Base-by-base conservation (phyloP, 1,284 basidiomycete genomes). In the Ustilago hordei region DNA sequence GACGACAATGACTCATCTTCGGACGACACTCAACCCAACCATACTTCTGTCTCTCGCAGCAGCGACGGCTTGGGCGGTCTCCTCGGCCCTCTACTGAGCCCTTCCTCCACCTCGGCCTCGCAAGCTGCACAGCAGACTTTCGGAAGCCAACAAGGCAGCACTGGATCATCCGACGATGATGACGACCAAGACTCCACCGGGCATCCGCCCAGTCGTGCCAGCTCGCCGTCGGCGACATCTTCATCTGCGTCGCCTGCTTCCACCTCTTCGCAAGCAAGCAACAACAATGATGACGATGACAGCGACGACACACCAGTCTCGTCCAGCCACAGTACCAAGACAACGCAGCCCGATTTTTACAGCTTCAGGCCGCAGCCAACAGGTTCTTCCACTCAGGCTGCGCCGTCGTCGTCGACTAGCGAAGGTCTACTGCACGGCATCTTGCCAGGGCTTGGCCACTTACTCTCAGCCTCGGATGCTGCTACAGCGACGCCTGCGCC, bases 261-360 rank as follows among this genome's bases (percentile, higher is more conserved):
- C 15, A 59, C 67, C 13, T 28, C 43, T 17, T 56, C 54, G n/a
- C 17, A 11, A 19, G 13, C 31, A 50, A 50, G 15, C 48, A 38
- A 41, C 15, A 47, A 56, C 13, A 55, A 41, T 28, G 34, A 60
- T 4, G 35, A 38, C 28, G 57, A 48, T 48, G 17, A 43, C 19
- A 19, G n/a, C 38, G 28, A 55, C 43, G 47, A 56, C 45, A 39
- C 36, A 9, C n/a, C 62, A 15, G 23, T 54, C 4, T 70, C 50
- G 13, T 53, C 68, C 28, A 70, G 68, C 62, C 34, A 57, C 13
- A 47, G 35, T 12, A 47, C 41, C 31, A 54, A 64, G 28, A 48
- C 62, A 6, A 64, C 56, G 9, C 68, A 70, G 36, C 68, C 68
- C 35, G 62, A 70, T 48, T 70, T 70, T 43, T 64, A 32, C 59